A percentile compares a stretch with the other conserved stretches of the same genome.
These are phyloP conservation scores for Saccharomyces hybrid DNA, from an alignment of 1,139 yeast genomes.

Conservation along the genomic window DNA sequence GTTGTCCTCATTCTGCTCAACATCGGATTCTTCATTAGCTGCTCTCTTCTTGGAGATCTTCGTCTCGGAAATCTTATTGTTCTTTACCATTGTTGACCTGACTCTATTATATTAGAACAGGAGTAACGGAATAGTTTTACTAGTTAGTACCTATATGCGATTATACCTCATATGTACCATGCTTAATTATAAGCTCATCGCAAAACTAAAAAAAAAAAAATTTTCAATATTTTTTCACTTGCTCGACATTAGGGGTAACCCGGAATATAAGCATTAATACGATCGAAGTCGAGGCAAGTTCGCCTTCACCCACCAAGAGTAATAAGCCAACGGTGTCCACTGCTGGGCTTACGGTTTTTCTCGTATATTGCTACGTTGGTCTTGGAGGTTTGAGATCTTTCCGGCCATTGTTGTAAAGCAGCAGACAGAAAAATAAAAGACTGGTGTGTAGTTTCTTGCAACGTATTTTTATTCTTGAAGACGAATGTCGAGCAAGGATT, in stretches of 20 bases:
- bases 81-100: not conserved
- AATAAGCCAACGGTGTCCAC: not conserved
- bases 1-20: conserved; percentile 28
- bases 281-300: not conserved
- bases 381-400: not conserved
- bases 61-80: not conserved
- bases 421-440: not conserved
- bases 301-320: not conserved
- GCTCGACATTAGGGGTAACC: not conserved
- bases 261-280: not conserved
- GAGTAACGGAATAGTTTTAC: not conserved
- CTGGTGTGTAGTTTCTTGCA: not conserved
- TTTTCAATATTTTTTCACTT: conserved; percentile 4
- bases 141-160: not conserved
- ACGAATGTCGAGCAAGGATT: not conserved
- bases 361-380: not conserved
- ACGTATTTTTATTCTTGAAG: not conserved
- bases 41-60: conserved; percentile 28
- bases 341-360: not conserved
- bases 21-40: not conserved
- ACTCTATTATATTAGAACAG: not conserved
- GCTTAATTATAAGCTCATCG: conserved; percentile 3
- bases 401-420: not conserved
- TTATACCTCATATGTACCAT: not conserved
- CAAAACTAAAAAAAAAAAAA: not conserved